phyloP scores from a whole-genome alignment of 2,329 filamentous ascomycete species.

The Tolypocladium capitatum region DNA sequence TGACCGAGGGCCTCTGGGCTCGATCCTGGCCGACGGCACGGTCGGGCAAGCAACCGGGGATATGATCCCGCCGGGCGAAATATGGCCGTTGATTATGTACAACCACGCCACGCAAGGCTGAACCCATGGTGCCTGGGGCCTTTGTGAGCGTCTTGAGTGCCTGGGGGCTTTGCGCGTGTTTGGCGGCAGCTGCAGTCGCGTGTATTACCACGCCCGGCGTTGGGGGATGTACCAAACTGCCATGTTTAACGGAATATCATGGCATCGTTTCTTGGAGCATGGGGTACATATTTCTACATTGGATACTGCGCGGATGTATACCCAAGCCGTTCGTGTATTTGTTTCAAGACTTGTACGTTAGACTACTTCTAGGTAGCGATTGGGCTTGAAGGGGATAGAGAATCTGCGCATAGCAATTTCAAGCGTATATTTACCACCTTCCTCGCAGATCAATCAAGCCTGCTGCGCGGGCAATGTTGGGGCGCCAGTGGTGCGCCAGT shows the following conservation, averaged over 20 bases:
- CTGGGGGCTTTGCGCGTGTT: neutral
- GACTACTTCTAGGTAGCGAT: neutral
- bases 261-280: neutral
- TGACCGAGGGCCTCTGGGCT: slow-evolving; percentile 1
- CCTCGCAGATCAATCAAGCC: no score
- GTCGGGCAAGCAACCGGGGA: slow-evolving; percentile 5
- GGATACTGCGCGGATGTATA: neutral
- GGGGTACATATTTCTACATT: neutral
- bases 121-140: neutral
- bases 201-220: slow-evolving; percentile 2
- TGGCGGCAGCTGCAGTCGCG: slow-evolving; percentile 2
- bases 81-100: slow-evolving; percentile 20
- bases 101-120: slow-evolving; percentile 4
- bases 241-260: neutral
- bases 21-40: slow-evolving; percentile 1
- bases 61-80: slow-evolving; percentile 13
- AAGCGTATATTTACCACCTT: neutral
- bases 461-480: no score
- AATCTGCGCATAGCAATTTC: no score
- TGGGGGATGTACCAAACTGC: neutral
- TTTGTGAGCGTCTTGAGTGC: neutral
- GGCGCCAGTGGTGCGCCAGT: no score
- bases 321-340: neutral
- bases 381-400: no score
- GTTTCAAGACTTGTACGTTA: neutral